Conservation (phyloP, 2,329 filamentous ascomycete genomes). For the Colletotrichum lupini region DNA sequence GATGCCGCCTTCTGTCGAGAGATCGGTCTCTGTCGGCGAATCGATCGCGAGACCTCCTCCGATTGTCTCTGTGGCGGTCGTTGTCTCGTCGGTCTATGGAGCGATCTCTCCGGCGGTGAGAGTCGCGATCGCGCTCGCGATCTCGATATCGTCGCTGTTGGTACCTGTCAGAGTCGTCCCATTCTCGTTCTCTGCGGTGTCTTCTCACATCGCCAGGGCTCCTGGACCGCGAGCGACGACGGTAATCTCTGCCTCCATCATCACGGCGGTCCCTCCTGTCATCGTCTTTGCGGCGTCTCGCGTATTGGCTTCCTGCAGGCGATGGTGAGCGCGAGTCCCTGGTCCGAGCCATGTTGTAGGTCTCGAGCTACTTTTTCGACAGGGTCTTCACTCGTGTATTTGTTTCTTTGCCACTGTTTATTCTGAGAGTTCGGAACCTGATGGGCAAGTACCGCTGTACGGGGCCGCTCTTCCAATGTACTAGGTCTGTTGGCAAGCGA, state of each 20-base stretch:
- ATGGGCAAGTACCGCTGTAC: not conserved
- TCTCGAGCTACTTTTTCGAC: slow-evolving; percentile 44
- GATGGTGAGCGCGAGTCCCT: slow-evolving; percentile 87
- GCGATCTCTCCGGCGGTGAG: slow-evolving; percentile 75
- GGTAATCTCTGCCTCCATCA: slow-evolving; percentile 60
- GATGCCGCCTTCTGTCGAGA: slow-evolving; percentile 61
- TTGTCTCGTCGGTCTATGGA: slow-evolving; percentile 74
- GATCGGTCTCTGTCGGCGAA: slow-evolving; percentile 69
- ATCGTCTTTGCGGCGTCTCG: slow-evolving; percentile 75
- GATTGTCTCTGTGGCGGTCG: slow-evolving; percentile 60
- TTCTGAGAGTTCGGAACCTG: slow-evolving; percentile 3
- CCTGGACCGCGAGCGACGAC: slow-evolving; percentile 70
- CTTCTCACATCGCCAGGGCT: slow-evolving; percentile 70
- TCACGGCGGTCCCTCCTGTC: slow-evolving; percentile 66
- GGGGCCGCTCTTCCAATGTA: not conserved
- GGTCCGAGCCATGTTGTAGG: slow-evolving; percentile 67
- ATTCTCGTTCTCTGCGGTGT: slow-evolving; percentile 35
- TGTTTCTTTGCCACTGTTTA: slow-evolving; percentile 6
- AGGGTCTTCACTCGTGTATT: slow-evolving; percentile 25
- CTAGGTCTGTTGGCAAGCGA: not conserved
- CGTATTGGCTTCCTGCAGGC: slow-evolving; percentile 87
- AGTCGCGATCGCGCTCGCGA: slow-evolving; percentile 62
- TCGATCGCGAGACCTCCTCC: slow-evolving; percentile 72
- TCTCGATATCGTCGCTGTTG: slow-evolving; percentile 70
- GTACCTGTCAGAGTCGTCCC: slow-evolving; percentile 52